Base-by-base conservation (phyloP, 371 early-diverging fungal genomes). In the Umbelopsis sp. region DNA sequence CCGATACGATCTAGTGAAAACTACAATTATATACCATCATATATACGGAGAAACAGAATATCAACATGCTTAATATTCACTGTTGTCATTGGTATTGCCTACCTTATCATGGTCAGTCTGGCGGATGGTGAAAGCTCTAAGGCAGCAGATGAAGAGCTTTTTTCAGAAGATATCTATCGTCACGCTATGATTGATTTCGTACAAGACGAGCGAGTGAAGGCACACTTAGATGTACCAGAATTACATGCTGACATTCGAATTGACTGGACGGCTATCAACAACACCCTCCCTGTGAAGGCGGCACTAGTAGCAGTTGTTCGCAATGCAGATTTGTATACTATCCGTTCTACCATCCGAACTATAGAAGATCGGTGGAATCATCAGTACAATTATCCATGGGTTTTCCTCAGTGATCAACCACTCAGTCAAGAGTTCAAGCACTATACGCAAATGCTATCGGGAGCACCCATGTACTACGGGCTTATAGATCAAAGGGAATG, bases 291-390 rank as follows among this genome's bases (percentile, higher is more conserved):
- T 14, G 11, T 57, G 12, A 57, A 57, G 35, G 57, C 57, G 3
- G 57, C 57, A 16, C 57, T 57, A 3, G 57, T 57, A 16, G 57
- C 57, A 18, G 64, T 77, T 16, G 73, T 77, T 8, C 63, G 72
- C 6, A 79, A 80, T 14, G 79, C 75, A 20, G 70, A 80, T 38
- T 50, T 85, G 9, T 72, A 72, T 9, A 44, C 41, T 3, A 76
- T 76, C 11, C 76, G 82, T 10, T 66, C 71, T 2, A 76, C 76
- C 1, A 80, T 85, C 20, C 72, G 77, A 8, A 80, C 78, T 37
- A 62, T 84, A 35, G 80, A 82, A 53, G 83, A 81, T 44, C 77
- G 83, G 24, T 84, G 81, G 71, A 85, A 87, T 64, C 77, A 80
- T 16, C 70, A 69, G 22, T 69, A 69, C 0, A 66, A 71, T 6